A percentile compares a stretch with the other conserved stretches of the same genome.
Evolutionary conservation across 1,284 basidiomycete species (phyloP).

Genomic region (Xerocomus minutiporus): DNA sequence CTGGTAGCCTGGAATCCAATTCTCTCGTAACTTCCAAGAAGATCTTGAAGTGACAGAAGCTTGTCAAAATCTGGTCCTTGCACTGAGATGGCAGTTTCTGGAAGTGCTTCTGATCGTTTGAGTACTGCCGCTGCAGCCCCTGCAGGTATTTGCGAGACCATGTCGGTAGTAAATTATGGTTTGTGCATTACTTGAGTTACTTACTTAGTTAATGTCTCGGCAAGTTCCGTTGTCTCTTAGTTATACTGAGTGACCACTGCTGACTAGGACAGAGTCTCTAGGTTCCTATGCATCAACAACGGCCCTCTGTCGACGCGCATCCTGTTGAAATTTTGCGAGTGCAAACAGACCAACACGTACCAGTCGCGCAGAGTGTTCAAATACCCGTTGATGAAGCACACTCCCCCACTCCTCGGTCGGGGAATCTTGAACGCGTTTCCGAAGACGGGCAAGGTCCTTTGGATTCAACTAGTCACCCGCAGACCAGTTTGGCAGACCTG

Average conservation of each 20-base stretch:
- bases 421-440: conserved; percentile 1
- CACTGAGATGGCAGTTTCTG: conserved; percentile 69
- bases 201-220: conserved; percentile 10
- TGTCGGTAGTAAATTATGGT: too few relatives aligned
- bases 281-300: conserved; percentile 17
- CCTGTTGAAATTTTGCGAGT: conserved; percentile 1
- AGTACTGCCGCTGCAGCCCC: conserved; percentile 70
- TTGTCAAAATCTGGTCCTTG: conserved; percentile 86
- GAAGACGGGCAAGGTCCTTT: neutral
- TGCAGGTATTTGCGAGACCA: conserved; percentile 41
- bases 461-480: conserved; percentile 2
- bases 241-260: neutral
- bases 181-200: neutral
- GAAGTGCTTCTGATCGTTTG: conserved; percentile 75
- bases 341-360: conserved; percentile 6
- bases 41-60: conserved; percentile 60
- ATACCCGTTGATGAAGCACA: conserved; percentile 6
- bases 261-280: neutral
- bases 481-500: neutral
- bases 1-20: conserved; percentile 97
- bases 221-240: conserved; percentile 25
- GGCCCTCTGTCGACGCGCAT: conserved; percentile 5
- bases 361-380: conserved; percentile 8
- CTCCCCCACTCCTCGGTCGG: conserved; percentile 1
- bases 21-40: conserved; percentile 78